Base-by-base conservation (phyloP, 495 filamentous ascomycete genomes). In the Oidiodendron maius region DNA sequence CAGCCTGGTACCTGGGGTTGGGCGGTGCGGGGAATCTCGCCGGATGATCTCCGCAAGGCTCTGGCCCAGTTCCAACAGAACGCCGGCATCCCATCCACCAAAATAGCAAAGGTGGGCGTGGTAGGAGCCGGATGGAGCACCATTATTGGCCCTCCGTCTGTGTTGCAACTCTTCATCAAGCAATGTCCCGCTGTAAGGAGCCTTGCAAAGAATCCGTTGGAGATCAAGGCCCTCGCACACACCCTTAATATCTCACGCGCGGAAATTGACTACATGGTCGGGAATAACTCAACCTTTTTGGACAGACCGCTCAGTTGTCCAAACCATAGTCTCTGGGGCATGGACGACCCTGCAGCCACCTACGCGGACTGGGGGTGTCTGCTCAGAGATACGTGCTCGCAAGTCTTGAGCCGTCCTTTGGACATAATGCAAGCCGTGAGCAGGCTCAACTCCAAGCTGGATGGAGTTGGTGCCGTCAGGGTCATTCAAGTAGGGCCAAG, bases 31-130 rank as follows among this genome's bases (percentile, higher is more conserved):
- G 28, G 28, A 34, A 34, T 34, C 28, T 34, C 28, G 28, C 28
- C 28, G n/a, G 28, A 34, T 34, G 28, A 34, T 34, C 28, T 34
- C 28, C 28, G 28, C 28, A 34, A 34, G 28, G 28, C 28, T 34
- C 28, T 34, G 28, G 28, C 8, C 28, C 28, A n/a, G 28, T 34
- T 34, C 28, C 28, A 34, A 34, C 28, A 34, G 28, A 34, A 34
- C 28, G 28, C 28, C 28, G 70, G 69, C 32, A 75, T 83, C 28
- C 73, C 84, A 9, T 65, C 64, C 35, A 76, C 81, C 24, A 80
- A 71, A 12, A 40, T 71, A 42, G 82, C 81, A 0, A 91, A 89
- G 61, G 67, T 91, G 40, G 88, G 84, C 60, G 85, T 85, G n/a
- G 70, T 83, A 24, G 82, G 82, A 46, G 65, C 75, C 12, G 83